These are phyloP conservation scores for Angophora floribunda DNA, from an alignment of 345 rosid genomes.

Conservation along the genomic window DNA sequence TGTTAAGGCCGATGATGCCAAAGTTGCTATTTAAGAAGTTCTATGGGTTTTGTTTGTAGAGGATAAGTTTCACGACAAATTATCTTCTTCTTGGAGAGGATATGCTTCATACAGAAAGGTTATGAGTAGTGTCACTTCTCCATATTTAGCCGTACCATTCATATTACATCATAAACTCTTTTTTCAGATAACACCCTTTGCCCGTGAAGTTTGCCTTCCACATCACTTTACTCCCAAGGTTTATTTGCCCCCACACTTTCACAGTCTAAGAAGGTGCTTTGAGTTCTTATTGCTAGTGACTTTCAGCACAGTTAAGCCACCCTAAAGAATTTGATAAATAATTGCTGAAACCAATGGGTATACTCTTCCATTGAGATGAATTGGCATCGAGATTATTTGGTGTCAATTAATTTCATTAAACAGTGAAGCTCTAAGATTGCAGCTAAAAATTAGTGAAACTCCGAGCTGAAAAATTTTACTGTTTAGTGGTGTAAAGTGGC, in stretches of 20 bases:
- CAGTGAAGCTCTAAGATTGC: neutral
- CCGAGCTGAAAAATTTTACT: neutral
- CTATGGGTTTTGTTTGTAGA: neutral
- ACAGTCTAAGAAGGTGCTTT: neutral
- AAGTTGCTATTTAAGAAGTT: neutral
- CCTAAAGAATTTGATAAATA: neutral
- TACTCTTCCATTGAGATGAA: neutral
- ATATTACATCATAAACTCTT: neutral
- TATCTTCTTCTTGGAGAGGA: neutral
- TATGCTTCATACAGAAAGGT: neutral
- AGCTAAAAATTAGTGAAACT: neutral
- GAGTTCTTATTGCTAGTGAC: neutral
- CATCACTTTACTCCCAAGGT: neutral
- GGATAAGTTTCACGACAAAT: neutral
- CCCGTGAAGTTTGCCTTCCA: neutral
- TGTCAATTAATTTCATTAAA: neutral
- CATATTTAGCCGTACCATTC: neutral
- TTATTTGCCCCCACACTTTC: neutral
- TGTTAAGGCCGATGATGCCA: neutral
- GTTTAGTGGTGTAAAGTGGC: neutral
- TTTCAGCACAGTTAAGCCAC: neutral
- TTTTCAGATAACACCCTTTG: neutral
- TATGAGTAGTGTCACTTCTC: neutral
- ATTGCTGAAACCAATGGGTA: neutral
- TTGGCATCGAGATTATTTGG: neutral